These are phyloP conservation scores for Cyclotella cryptica DNA, from an alignment of 108 stramenopile species.

Conservation along the genomic window DNA sequence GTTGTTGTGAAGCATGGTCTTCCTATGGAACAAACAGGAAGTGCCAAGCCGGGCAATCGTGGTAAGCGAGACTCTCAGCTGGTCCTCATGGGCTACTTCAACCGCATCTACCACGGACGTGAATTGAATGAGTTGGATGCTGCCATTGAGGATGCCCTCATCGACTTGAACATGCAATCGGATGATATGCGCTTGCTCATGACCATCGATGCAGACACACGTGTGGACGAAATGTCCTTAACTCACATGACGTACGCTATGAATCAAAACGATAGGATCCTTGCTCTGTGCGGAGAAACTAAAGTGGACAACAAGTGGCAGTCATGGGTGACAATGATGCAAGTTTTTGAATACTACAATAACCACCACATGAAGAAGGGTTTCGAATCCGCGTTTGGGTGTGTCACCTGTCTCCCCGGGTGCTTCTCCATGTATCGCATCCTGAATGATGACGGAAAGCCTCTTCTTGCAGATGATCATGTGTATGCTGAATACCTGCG, in stretches of 20 bases:
- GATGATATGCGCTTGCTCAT: conserved; percentile 61
- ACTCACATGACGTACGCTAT: conserved; percentile 60
- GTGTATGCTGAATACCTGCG: conserved; percentile 64
- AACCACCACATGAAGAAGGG: conserved; percentile 71
- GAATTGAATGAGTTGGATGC: conserved; percentile 56
- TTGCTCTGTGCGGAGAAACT: conserved; percentile 68
- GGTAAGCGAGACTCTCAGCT: conserved; percentile 75
- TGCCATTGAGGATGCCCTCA: conserved; percentile 53
- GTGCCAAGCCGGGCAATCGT: conserved; percentile 61
- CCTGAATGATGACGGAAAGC: conserved; percentile 56
- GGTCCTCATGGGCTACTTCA: conserved; percentile 62
- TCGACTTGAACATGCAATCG: conserved; percentile 55
- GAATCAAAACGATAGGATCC: conserved; percentile 55
- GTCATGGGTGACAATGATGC: conserved; percentile 67
- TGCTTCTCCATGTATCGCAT: conserved; percentile 73
- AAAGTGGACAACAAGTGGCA: conserved; percentile 69
- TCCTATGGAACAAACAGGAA: conserved; percentile 55
- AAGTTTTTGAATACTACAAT: conserved; percentile 68
- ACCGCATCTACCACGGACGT: conserved; percentile 63
- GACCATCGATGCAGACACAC: conserved; percentile 69
- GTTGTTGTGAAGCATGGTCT: conserved; percentile 63
- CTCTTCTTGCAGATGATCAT: conserved; percentile 60
- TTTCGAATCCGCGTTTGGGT: conserved; percentile 66
- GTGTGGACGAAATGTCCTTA: conserved; percentile 54
- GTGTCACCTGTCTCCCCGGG: conserved; percentile 67